phyloP scores from a whole-genome alignment of 306 rosid genomes.

The Trichosanthes truncata region DNA sequence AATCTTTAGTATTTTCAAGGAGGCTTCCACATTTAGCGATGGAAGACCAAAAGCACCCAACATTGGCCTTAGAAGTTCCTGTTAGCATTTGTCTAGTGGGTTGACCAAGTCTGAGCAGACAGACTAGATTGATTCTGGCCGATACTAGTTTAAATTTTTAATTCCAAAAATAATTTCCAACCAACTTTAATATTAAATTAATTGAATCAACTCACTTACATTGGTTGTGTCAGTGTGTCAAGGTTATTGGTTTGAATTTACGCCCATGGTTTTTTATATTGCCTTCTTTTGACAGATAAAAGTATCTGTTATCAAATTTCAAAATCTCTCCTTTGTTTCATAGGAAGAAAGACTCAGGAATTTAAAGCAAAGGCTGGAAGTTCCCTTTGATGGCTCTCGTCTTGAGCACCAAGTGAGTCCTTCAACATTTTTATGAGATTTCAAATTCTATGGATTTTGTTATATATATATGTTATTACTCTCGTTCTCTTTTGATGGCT shows the following conservation, averaged over 20 bases:
- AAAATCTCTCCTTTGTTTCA: slow-evolving; percentile 2
- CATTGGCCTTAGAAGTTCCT: background rate
- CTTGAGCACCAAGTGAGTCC: slow-evolving; percentile 74
- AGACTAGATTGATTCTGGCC: background rate
- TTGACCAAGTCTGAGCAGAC: background rate
- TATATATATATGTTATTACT: background rate
- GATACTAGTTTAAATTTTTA: background rate
- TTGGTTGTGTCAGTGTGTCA: background rate
- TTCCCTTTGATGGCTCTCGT: slow-evolving; percentile 80
- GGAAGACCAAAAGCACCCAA: background rate
- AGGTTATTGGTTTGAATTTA: background rate
- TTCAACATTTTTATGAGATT: background rate
- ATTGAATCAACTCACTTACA: background rate
- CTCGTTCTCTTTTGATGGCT: background rate
- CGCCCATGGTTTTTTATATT: background rate
- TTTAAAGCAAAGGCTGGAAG: slow-evolving; percentile 55
- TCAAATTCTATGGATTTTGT: background rate
- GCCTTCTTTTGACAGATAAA: background rate
- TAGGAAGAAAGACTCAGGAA: slow-evolving; percentile 65
- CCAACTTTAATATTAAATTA: background rate
- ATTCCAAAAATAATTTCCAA: background rate
- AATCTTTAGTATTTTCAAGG: background rate
- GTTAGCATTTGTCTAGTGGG: background rate
- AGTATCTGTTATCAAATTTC: background rate
- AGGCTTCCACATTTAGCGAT: background rate